Base-by-base conservation (phyloP, 352 stramenopile genomes). In the Phytophthora sansomeana region DNA sequence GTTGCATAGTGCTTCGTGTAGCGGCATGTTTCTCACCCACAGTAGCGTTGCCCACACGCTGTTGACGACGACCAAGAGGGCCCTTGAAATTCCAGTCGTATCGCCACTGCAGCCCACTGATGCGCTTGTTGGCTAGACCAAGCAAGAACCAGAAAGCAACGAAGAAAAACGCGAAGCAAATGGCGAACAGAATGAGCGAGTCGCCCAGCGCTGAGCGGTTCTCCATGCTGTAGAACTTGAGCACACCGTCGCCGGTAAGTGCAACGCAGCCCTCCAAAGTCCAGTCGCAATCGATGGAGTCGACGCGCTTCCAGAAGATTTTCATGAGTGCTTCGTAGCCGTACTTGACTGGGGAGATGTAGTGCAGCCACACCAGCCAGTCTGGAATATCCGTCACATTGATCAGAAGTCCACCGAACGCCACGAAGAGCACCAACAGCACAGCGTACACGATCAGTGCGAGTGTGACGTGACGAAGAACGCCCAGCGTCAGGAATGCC, bases 301-400 rank as follows among this genome's bases (percentile, higher is more conserved):
- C 58, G 6, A 86, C 58, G 28, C 61, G 69, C 49, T 72, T 64
- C 80, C 80, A 89, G 61, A 82, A 86, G 6, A 81, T 60, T 17
- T 75, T 77, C 72, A 83, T 86, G 33, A 84, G 30, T 2, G 74
- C 75, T 13, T 81, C 74, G 43, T 76, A 86, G n/a, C 54, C 67
- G 61, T 83, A 89, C 52, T 81, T 83, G 32, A 89, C 44, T 0
- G 78, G 78, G 14, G 80, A 89, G n/a, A 89, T 72, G 68, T 84
- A 86, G 36, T 85, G 75, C n/a, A 89, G 58, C 80, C 80, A 89
- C 44, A 77, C 54, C 2, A 86, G 68, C 72, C 74, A 89, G 59
- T 81, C 75, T 0, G 77, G 80, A 6, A 76, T 78, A 30, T 76
- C 64, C 42, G 75, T 68, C 13, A 75, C 53, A 19, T 89, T 82